Evolutionary conservation across 2,329 filamentous ascomycete species (phyloP), one percentile per base, ranked within the genome.

Genomic region (Plectosphaerella cucumerina): DNA sequence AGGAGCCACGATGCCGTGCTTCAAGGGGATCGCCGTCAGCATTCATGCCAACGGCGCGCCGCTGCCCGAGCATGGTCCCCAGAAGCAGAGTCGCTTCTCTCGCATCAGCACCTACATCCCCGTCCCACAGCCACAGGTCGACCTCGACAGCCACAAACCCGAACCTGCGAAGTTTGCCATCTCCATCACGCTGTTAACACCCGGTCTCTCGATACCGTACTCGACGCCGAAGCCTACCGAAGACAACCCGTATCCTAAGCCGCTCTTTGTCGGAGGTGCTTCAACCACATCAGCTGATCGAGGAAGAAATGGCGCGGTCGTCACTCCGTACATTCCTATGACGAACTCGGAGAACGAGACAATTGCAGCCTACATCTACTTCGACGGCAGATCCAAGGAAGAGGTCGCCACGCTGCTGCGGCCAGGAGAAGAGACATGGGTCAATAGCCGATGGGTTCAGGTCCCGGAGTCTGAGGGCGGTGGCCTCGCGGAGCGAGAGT

Each of bases 341-440:
- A 97, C 94, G 18, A 86, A 89, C 54, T 96, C 90, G 31, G 87
- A 90, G 51, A 96, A 97, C 69, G 94, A 99, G 73, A 99, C 94
- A 14, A 93, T 99, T 61, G 94, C 94, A 31, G 94, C 93, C 35
- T 99, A 99, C 69, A 97, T 99, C 60, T 99, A 99, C 73, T 99
- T 99, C 65, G 94, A 99, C 69, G 94, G 94, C 17, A 81, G 94
- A 56, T 82, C 83, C 54, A 99, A 99, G 69, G 94, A 99, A 67
- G 94, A 99, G 72, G 95, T 99, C 3, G 94, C 94, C 48, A 99
- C 94, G 12, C 75, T 99, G 51, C 76, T 99, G 48, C 81, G 94
- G 50, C 87, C 92, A 12, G 93, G 94, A 21, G 94, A 97, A 66
- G 94, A 99, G 72, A 99, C 94, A 2, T 99, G 94, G 94, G 95